Evolutionary conservation across 331 rosid species (phyloP).

Genomic region (Prunus yedoensis): DNA sequence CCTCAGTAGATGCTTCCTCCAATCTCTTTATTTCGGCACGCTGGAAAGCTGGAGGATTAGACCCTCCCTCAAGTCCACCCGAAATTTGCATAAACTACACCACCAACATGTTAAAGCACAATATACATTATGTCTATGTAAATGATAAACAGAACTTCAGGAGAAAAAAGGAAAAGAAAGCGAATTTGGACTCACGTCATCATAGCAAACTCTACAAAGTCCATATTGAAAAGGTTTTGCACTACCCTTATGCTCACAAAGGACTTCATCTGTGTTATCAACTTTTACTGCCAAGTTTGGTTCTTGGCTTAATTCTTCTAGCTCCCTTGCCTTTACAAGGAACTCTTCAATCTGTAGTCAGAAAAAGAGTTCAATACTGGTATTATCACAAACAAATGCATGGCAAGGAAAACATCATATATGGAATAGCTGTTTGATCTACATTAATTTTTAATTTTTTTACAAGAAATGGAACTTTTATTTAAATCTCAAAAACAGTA

Average conservation of each 20-base stretch:
- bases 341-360: constrained; percentile 16
- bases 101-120: constrained; percentile 26
- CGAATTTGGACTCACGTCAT: constrained; percentile 46
- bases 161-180: background rate
- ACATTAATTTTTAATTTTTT: background rate
- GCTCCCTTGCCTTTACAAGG: constrained; percentile 13
- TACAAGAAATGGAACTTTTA: background rate
- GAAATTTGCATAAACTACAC: constrained; percentile 76
- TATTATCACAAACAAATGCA: background rate
- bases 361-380: background rate
- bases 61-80: constrained; percentile 83
- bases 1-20: constrained; percentile 37
- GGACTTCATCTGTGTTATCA: constrained; percentile 26
- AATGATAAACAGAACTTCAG: constrained; percentile 1
- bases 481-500: background rate
- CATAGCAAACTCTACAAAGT: constrained; percentile 66
- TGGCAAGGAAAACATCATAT: background rate
- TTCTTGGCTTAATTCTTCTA: constrained; percentile 10
- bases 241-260: constrained; percentile 65
- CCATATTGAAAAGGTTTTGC: constrained; percentile 61
- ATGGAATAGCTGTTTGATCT: background rate
- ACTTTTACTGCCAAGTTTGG: constrained; percentile 13
- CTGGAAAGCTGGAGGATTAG: constrained; percentile 94
- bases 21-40: constrained; percentile 69
- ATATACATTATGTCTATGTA: background rate